Conservation (phyloP, 202 grass and related monocot species). For the Schoenoplectus triqueter region DNA sequence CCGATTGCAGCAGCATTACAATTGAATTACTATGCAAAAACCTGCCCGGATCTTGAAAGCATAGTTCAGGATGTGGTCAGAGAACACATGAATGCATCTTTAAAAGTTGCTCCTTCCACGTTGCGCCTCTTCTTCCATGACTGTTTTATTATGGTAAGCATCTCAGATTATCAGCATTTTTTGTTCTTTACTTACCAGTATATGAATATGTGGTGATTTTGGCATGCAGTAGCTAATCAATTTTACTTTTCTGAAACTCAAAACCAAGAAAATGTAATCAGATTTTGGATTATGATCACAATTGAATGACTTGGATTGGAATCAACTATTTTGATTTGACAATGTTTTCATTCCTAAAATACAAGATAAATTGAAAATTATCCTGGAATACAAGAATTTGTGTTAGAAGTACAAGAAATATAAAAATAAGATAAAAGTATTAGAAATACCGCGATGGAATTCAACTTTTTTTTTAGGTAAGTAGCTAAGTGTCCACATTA, state of each 20-base stretch:
- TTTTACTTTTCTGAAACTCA: too few species aligned
- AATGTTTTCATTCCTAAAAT: background rate
- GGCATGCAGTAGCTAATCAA: background rate
- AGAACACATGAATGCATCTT: constrained; percentile 33
- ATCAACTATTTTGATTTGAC: background rate
- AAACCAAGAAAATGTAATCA: too few species aligned
- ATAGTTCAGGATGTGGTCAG: constrained; percentile 42
- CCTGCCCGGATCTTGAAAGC: constrained; percentile 55
- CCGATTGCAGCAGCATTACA: constrained; percentile 28
- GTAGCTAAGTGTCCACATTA: too few species aligned
- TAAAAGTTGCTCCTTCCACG: constrained; percentile 44
- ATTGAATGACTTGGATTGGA: background rate
- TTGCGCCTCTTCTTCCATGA: constrained; percentile 79
- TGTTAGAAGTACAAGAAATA: too few species aligned
- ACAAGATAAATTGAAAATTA: background rate
- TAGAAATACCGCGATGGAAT: too few species aligned
- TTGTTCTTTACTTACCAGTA: background rate
- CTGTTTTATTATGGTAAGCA: constrained; percentile 54
- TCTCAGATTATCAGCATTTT: background rate
- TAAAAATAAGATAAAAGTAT: too few species aligned
- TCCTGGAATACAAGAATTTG: background rate
- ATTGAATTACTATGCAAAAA: constrained; percentile 41
- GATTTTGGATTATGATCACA: background rate
- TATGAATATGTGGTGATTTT: background rate
- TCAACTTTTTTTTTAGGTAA: too few species aligned